These are phyloP conservation scores for Saccharomyces hybrid DNA, from an alignment of 1,139 yeast genomes.

Conservation along the genomic window DNA sequence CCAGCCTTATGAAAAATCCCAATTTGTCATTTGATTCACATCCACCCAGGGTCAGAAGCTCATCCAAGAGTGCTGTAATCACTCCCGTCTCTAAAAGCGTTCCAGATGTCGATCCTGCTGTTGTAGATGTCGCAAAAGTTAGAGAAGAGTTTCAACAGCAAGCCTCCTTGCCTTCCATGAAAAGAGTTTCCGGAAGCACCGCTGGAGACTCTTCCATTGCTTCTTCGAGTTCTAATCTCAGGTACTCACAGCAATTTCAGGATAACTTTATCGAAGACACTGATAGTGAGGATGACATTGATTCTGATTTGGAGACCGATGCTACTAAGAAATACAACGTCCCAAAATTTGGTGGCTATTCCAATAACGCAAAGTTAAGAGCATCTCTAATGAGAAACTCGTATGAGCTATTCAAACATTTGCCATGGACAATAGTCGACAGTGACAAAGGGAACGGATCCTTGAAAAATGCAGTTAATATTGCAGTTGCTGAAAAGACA, in stretches of 20 bases:
- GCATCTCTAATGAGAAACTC: constrained; percentile 39
- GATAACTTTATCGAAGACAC: constrained; percentile 11
- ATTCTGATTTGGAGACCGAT: constrained; percentile 12
- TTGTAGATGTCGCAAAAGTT: constrained; percentile 19
- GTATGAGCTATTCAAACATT: constrained; percentile 52
- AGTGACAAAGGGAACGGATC: constrained; percentile 85
- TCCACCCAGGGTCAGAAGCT: constrained; percentile 9
- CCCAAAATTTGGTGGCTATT: constrained; percentile 68
- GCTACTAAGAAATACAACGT: constrained; percentile 28
- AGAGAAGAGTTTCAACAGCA: constrained; percentile 17
- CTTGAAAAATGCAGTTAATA: constrained; percentile 66
- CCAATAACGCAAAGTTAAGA: constrained; percentile 37
- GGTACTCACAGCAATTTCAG: not conserved
- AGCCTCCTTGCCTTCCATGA: constrained; percentile 20
- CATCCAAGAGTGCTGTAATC: constrained; percentile 13
- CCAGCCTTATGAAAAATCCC: constrained; percentile 1
- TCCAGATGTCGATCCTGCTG: constrained; percentile 17
- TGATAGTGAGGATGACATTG: constrained; percentile 8
- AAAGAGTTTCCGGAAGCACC: constrained; percentile 19
- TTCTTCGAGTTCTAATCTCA: constrained; percentile 3
- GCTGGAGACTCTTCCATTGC: constrained; percentile 9
- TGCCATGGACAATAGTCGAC: constrained; percentile 65
- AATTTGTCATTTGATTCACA: constrained; percentile 14
- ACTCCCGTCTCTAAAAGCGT: constrained; percentile 19
- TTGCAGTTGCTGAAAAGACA: constrained; percentile 43